Evolutionary conservation across 495 filamentous ascomycete genomes (phyloP).

Genomic region (Neurospora sp.): DNA sequence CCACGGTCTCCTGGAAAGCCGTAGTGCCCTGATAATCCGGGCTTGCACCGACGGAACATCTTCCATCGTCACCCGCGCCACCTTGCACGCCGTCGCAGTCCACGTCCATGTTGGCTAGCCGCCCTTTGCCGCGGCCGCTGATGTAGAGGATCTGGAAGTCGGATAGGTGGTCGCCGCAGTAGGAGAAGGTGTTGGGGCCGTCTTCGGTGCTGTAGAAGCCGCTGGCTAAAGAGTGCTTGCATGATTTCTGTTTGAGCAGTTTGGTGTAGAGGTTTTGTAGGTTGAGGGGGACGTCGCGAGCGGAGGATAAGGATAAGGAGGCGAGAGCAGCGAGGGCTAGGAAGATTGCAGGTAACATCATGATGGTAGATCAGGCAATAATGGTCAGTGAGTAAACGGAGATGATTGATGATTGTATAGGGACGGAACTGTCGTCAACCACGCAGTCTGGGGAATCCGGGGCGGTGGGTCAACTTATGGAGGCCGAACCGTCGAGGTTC

Average conservation of each 20-base stretch:
- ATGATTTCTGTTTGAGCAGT: slow-evolving; percentile 16
- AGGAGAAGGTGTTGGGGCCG: slow-evolving; percentile 20
- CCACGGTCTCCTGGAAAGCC: slow-evolving; percentile 40
- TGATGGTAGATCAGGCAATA: not conserved
- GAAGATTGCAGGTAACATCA: not conserved
- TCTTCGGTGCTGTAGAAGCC: slow-evolving; percentile 25
- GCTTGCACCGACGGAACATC: slow-evolving; percentile 33
- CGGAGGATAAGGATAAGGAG: not conserved
- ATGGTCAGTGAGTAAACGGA: too few relatives aligned
- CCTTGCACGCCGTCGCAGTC: slow-evolving; percentile 53
- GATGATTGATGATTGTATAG: not conserved
- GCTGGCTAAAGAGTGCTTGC: slow-evolving; percentile 9
- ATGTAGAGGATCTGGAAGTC: slow-evolving; percentile 26
- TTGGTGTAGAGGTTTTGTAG: slow-evolving; percentile 22
- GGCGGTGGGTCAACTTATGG: not conserved
- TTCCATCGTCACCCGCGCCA: slow-evolving; percentile 19
- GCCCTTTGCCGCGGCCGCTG: slow-evolving; percentile 6
- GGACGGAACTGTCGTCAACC: not conserved
- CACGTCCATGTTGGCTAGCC: slow-evolving; percentile 49
- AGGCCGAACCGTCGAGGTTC: not conserved
- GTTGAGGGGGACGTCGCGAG: slow-evolving; percentile 17
- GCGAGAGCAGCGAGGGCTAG: too few relatives aligned
- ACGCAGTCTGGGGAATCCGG: not conserved
- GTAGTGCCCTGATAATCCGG: slow-evolving; percentile 43
- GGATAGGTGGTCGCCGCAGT: slow-evolving; percentile 28